A percentile compares a stretch with the other conserved stretches of the same genome.
Conservation (phyloP, 768 basidiomycete species). For the Postia placenta region DNA sequence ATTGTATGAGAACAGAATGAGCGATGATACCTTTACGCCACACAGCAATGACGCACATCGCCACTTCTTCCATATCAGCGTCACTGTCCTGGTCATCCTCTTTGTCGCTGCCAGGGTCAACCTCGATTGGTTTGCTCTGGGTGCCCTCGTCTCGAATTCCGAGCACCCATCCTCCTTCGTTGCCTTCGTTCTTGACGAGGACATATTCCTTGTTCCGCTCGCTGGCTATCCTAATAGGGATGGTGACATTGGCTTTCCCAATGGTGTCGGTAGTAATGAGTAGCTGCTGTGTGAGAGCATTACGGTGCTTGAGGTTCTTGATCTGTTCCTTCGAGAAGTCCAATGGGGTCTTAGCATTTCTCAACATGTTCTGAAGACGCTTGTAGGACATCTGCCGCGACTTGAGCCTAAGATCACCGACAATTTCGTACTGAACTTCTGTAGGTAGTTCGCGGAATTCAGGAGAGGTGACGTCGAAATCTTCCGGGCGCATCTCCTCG, state of each 20-base stretch:
- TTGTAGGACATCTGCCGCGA: conserved; percentile 92
- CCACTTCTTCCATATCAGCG: conserved; percentile 78
- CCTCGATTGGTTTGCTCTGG: conserved; percentile 75
- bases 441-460: conserved; percentile 91
- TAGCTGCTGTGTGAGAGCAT: conserved; percentile 88
- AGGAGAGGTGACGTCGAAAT: conserved; percentile 87
- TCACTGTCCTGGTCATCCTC: conserved; percentile 36
- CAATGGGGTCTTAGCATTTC: conserved; percentile 69
- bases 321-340: conserved; percentile 98
- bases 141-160: conserved; percentile 89
- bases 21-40: conserved; percentile 4
- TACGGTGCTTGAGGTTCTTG: conserved; percentile 81
- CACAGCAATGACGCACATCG: conserved; percentile 42
- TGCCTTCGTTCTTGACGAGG: conserved; percentile 87
- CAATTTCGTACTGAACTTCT: conserved; percentile 96
- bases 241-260: conserved; percentile 82
- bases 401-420: conserved; percentile 90
- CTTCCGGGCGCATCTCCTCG: conserved; percentile 92
- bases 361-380: conserved; percentile 87
- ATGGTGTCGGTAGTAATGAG: conserved; percentile 89
- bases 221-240: conserved; percentile 91
- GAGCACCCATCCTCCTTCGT: conserved; percentile 88
- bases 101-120: conserved; percentile 55
- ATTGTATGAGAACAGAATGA: conserved; percentile 14
- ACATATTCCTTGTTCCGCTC: conserved; percentile 94